Base-by-base conservation (phyloP, 768 basidiomycete species). In the Leccinum broughii region DNA sequence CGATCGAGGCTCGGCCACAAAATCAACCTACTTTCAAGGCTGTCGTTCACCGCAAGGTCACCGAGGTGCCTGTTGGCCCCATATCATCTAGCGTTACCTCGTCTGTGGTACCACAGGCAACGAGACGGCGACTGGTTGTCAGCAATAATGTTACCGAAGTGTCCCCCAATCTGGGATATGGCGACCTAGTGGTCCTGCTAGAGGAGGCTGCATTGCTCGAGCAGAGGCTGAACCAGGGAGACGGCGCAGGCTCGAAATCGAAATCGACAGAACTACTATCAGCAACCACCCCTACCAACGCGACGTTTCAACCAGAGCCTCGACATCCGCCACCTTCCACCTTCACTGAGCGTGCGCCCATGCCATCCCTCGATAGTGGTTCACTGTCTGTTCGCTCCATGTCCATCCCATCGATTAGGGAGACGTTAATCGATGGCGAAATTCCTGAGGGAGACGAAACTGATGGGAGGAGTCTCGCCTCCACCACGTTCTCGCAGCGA, bases 161-260 rank as follows among this genome's bases (percentile, higher is more conserved):
- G 6, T 77, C 81, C 3, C 22, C 76, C 26, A 85, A 78, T 66
- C 83, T 84, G 34, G 82, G 79, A 7, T 73, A 63, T 34, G 81
- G 80, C 3, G 87, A 89, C 51, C 67, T 89, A 57, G 78, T 82
- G 4, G 70, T 76, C 34, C 72, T 89, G 51, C 67, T 88, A 28
- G 81, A 83, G 49, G 83, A 86, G 54, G 83, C 87, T 7, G 83
- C 86, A 32, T 65, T 83, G 56, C 68, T 89, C 51, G 87, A 88
- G 74, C 69, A 78, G 67, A 77, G 77, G 58, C 73, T 89, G 44
- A 78, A 77, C 44, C 44, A 46, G 48, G 76, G 76, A 30, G 85
- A 85, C 4, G 80, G 80, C 53, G 10, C 20, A 17, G 39, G 62
- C 26, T 46, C 24, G 26, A 68, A 30, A 30, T 22, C 58, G 9